These are phyloP conservation scores for Scheffersomyces ergatensis DNA, from an alignment of 805 yeast species.

Conservation along the genomic window DNA sequence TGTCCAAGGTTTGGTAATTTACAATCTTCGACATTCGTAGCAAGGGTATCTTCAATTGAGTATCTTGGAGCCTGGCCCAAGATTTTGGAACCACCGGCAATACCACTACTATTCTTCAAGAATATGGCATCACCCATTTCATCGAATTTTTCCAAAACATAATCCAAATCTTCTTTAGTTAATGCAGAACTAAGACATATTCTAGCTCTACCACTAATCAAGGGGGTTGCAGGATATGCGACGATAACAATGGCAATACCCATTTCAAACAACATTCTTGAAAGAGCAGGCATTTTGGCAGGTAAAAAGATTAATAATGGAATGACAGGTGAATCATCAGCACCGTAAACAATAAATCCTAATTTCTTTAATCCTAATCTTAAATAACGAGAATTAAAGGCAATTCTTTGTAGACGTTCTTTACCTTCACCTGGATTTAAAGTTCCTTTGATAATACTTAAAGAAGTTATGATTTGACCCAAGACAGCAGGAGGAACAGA, in stretches of 20 bases:
- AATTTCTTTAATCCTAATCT: constrained; percentile 86
- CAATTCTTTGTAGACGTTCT: constrained; percentile 87
- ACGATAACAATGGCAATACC: constrained; percentile 94
- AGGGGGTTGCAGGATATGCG: constrained; percentile 97
- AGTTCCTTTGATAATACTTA: constrained; percentile 77
- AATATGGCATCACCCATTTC: constrained; percentile 75
- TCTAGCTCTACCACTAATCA: constrained; percentile 85
- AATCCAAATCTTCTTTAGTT: constrained; percentile 91
- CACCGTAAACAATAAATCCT: constrained; percentile 93
- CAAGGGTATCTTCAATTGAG: constrained; percentile 75
- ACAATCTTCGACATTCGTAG: constrained; percentile 67
- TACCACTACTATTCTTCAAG: constrained; percentile 76
- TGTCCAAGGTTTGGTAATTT: constrained; percentile 26
- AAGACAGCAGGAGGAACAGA: constrained; percentile 88
- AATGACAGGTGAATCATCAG: constrained; percentile 94
- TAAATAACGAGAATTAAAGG: constrained; percentile 92
- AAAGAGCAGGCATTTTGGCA: constrained; percentile 89
- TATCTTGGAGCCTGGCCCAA: constrained; percentile 65
- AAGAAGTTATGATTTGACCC: constrained; percentile 79
- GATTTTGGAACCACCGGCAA: constrained; percentile 65
- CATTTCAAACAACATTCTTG: constrained; percentile 73
- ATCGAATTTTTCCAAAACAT: constrained; percentile 63
- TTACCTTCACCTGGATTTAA: constrained; percentile 89
- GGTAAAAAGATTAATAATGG: constrained; percentile 88
- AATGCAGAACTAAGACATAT: constrained; percentile 89